phyloP scores from a whole-genome alignment of 768 basidiomycete genomes.

The Sarcomyxa edulis region DNA sequence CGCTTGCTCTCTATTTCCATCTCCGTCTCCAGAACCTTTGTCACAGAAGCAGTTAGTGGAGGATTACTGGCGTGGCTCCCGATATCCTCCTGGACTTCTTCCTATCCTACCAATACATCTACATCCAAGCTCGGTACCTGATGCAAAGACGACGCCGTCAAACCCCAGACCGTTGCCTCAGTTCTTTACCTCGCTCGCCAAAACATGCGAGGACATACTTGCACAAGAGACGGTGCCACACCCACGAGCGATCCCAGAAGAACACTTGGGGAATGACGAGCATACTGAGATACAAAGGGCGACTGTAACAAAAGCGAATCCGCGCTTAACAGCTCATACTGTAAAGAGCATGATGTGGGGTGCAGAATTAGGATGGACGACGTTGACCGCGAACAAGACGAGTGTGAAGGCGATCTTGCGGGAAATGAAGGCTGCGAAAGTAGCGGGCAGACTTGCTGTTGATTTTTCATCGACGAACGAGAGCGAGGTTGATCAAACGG shows the following conservation, averaged over 20 bases:
- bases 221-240: constrained; percentile 37
- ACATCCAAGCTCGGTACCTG: constrained; percentile 27
- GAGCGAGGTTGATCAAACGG: constrained; percentile 12
- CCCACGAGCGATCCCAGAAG: constrained; percentile 21
- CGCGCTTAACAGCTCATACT: constrained; percentile 71
- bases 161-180: constrained; percentile 11
- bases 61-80: constrained; percentile 60
- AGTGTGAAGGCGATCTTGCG: constrained; percentile 73
- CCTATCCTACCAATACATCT: constrained; percentile 55
- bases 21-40: constrained; percentile 8
- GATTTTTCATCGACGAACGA: constrained; percentile 13
- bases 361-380: constrained; percentile 69
- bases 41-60: constrained; percentile 27
- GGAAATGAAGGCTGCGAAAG: constrained; percentile 46
- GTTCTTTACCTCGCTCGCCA: constrained; percentile 45
- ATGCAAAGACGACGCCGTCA: constrained; percentile 5
- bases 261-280: constrained; percentile 6
- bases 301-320: constrained; percentile 46
- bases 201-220: constrained; percentile 52
- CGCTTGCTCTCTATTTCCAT: constrained; percentile 53
- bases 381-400: constrained; percentile 79
- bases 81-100: constrained; percentile 48
- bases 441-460: constrained; percentile 26
- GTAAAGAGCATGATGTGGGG: constrained; percentile 70
- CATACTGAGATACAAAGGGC: constrained; percentile 46